phyloP scores from a whole-genome alignment of 495 filamentous ascomycete genomes.

The Staphylotrichum tortipilum region DNA sequence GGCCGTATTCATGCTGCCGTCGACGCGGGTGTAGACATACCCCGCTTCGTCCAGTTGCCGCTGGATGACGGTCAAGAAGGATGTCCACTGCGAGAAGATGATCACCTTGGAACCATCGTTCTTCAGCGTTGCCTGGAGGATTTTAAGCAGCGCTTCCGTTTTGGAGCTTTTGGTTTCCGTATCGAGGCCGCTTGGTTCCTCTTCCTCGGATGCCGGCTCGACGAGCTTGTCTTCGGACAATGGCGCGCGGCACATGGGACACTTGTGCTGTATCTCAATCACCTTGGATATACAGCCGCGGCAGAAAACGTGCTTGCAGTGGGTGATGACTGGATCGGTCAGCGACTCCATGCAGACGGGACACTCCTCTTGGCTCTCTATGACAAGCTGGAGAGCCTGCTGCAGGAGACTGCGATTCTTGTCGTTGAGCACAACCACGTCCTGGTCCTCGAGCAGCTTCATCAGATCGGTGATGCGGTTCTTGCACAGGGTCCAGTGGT shows the following conservation, averaged over 20 bases:
- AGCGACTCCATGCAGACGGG: constrained; percentile 72
- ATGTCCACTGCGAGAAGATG: constrained; percentile 91
- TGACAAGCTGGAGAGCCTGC: constrained; percentile 65
- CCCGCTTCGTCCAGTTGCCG: constrained; percentile 53
- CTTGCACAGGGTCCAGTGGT: constrained; percentile 79
- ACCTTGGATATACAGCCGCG: constrained; percentile 66
- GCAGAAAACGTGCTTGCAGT: constrained; percentile 80
- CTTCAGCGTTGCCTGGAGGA: constrained; percentile 62
- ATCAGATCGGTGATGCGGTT: constrained; percentile 63
- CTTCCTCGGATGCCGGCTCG: constrained; percentile 50
- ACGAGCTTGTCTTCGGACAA: constrained; percentile 56
- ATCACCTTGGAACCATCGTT: constrained; percentile 70
- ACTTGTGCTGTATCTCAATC: constrained; percentile 72
- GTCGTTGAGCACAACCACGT: constrained; percentile 59
- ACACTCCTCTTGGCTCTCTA: constrained; percentile 78
- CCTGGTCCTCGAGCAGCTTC: constrained; percentile 53
- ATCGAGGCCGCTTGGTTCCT: constrained; percentile 45
- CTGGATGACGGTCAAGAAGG: constrained; percentile 73
- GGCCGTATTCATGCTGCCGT: constrained; percentile 66
- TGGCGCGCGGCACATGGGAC: constrained; percentile 78
- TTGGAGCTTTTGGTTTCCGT: constrained; percentile 66
- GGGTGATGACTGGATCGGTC: constrained; percentile 72
- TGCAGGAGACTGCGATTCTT: constrained; percentile 69
- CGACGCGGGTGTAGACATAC: constrained; percentile 65
- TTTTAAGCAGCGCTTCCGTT: constrained; percentile 71